Evolutionary conservation across 495 filamentous ascomycete species (phyloP), one percentile per base, ranked within the genome.

Genomic region (Neurospora africana): DNA sequence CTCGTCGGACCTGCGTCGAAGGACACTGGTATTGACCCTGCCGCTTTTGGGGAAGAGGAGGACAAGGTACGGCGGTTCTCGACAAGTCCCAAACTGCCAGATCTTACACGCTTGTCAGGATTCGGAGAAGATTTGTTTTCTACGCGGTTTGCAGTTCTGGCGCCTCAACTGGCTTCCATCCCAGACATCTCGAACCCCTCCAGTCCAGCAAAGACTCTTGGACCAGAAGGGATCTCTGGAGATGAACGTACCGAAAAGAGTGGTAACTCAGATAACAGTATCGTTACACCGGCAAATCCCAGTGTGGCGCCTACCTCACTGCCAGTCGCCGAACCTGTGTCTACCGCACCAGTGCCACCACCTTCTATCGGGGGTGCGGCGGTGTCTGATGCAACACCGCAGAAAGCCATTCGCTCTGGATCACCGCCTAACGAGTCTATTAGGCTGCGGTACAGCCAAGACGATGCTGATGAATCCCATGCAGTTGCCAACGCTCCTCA

Each of bases 81-180:
- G 1, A 81, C 79, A 17, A 86, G 83, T 69, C 88, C 84, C 1
- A 84, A 87, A 68, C 81, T 94, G 21, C 91, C 91, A 2, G 87
- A 91, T 77, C 72, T 92, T 19, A 84, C 86, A 69, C 87, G 90
- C 53, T 79, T 92, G 72, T 92, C 91, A 65, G 86, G 84, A 0
- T 92, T 93, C 78, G 89, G 87, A 13, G 79, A 81, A 17, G 83
- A 84, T 71, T 75, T 86, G 1, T 85, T 84, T 68, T 79, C 82
- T 0, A 44, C 70, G 70, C 75, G 2, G 69, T 43, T 27, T 74
- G 78, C 53, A 15, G 53, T 65, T 65, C 15, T 65, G 9, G 53
- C 72, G 6, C 71, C 58, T 21, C 43, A 68, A 21, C 27, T 70
- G 30, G 61, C 74, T 53, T 37, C 72, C 38, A n/a, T 74, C 23